Evolutionary conservation across 371 early-diverging fungal species (phyloP), one percentile per base, ranked within the genome.

Genomic region (Neoconidiobolus thromboides): DNA sequence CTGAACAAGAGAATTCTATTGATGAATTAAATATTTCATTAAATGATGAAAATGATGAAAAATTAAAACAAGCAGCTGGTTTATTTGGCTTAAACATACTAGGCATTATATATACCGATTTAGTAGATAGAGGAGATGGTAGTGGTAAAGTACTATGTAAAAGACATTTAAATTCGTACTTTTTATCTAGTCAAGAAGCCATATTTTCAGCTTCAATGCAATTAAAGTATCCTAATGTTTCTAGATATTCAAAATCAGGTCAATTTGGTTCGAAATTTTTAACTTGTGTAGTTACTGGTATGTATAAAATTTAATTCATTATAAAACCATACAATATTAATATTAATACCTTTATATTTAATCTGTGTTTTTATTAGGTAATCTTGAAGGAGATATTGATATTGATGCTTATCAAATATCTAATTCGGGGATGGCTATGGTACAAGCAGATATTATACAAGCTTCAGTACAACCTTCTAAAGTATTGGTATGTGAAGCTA

Each of bases 61-160:
- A 68, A 9, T 78, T 86, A 1, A 80, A 86, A 26, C 73, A 75
- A 10, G 77, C 86, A 42, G 91, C 92, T 0, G 70, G 66, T 1
- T 70, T 74, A 0, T 85, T 95, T 64, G 93, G 92, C 2, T 76
- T 96, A 38, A 71, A 74, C 55, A 66, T 76, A 43, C 73, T 97
- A 12, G 99, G 99, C 36, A 87, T 96, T 86, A 82, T 96, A 1
- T 96, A 88, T 67, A 94, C 98, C 0, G 96, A 99, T 69, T 72
- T 99, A 51, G 66, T 78, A 1, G 92, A 95, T 65, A 88, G 94
- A 61, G 87, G 91, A 0, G 75, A 77, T 0, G 86, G 86, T 4
- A 69, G 72, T 41, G 89, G 92, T 4, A 92, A 78, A 12, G 94
- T 94, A 1, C 60, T 92, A 0, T 82, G 83, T 64, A 90, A 91